Evolutionary conservation across 768 basidiomycete genomes (phyloP).

Genomic region (Phylloporus arenicola): DNA sequence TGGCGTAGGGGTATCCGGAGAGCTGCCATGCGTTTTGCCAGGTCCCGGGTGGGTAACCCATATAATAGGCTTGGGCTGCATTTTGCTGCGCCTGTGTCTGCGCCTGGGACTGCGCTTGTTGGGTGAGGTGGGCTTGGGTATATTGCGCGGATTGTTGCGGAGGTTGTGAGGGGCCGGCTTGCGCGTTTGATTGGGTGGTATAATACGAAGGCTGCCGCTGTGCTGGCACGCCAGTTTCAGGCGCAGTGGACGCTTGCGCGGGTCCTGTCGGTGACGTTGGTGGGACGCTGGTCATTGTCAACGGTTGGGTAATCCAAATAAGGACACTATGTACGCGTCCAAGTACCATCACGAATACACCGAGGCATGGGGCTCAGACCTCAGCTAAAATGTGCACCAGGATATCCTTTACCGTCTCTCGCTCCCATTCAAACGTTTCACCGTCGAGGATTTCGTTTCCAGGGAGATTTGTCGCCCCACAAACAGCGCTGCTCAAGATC

Average conservation of each 20-base stretch:
- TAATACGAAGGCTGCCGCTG: constrained; percentile 6
- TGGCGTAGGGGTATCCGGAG: constrained; percentile 28
- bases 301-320: constrained; percentile 4
- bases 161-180: constrained; percentile 15
- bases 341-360: neutral
- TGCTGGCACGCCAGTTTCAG: constrained; percentile 6
- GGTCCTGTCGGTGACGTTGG: constrained; percentile 39
- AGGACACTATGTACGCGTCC: neutral
- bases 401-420: constrained; percentile 59
- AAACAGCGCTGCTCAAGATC: constrained; percentile 56
- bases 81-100: constrained; percentile 24
- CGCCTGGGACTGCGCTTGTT: constrained; percentile 15
- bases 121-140: constrained; percentile 13
- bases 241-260: constrained; percentile 20
- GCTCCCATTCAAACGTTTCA: constrained; percentile 31
- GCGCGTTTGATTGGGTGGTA: constrained; percentile 11
- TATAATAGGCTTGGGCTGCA: constrained; percentile 28
- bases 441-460: constrained; percentile 15
- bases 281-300: constrained; percentile 34
- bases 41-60: constrained; percentile 29
- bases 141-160: constrained; percentile 16
- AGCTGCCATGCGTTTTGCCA: constrained; percentile 34
- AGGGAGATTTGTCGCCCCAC: constrained; percentile 40
- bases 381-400: constrained; percentile 53
- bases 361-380: constrained; percentile 30